phyloP scores from a whole-genome alignment of 2,329 filamentous ascomycete genomes.

The Trichophyton schoenleinii region DNA sequence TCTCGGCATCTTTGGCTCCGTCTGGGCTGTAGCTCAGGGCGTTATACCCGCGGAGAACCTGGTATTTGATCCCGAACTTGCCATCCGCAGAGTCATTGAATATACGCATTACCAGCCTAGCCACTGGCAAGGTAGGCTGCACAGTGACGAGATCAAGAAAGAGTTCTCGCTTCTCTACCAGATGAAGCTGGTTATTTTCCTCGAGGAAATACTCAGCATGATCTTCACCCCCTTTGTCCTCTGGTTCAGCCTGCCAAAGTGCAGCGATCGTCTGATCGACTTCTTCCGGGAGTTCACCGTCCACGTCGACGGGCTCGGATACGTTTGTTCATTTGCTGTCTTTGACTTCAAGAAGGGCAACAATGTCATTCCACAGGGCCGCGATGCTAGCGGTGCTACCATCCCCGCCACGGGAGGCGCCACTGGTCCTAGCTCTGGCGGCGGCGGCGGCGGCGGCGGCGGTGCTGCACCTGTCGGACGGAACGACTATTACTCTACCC shows the following conservation, averaged over 20 bases:
- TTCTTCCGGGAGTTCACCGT: slow-evolving; percentile 98
- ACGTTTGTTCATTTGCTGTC: slow-evolving; percentile 93
- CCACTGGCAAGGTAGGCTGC: slow-evolving; percentile 79
- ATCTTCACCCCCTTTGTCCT: slow-evolving; percentile 83
- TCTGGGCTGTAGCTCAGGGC: slow-evolving; percentile 74
- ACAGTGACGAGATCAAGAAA: slow-evolving; percentile 81
- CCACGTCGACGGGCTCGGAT: slow-evolving; percentile 88
- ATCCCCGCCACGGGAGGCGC: slow-evolving; percentile 17
- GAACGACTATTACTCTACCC: slow-evolving; percentile 86
- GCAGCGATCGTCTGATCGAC: slow-evolving; percentile 85
- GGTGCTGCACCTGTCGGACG: slow-evolving; percentile 37
- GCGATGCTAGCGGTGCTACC: slow-evolving; percentile 13
- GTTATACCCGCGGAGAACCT: slow-evolving; percentile 76
- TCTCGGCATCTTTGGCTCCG: slow-evolving; percentile 64
- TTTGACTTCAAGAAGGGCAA: slow-evolving; percentile 89
- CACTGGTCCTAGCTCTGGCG: slow-evolving; percentile 11
- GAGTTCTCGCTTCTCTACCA: slow-evolving; percentile 89
- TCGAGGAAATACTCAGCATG: slow-evolving; percentile 86
- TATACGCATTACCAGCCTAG: slow-evolving; percentile 86
- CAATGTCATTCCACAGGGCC: slow-evolving; percentile 37
- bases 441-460: too few species aligned
- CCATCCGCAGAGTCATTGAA: slow-evolving; percentile 75
- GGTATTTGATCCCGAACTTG: slow-evolving; percentile 85
- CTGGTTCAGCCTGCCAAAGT: slow-evolving; percentile 72
- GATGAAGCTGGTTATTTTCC: slow-evolving; percentile 78